Evolutionary conservation across 2,329 filamentous ascomycete genomes (phyloP).

Genomic region (Cladosporium sp.): DNA sequence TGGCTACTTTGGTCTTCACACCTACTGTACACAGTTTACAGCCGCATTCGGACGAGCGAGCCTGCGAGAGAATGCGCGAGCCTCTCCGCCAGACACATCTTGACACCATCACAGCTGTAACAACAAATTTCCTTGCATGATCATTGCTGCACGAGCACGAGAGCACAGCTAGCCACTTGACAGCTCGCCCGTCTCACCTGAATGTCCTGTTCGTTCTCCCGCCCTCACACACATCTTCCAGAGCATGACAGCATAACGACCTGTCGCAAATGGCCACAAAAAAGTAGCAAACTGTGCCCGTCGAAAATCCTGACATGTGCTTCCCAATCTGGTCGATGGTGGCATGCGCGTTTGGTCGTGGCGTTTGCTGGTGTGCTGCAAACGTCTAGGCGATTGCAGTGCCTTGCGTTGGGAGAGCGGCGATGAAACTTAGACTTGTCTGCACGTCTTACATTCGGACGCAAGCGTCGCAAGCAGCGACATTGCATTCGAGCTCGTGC

Average conservation of each 20-base stretch:
- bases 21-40: neutral
- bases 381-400: neutral
- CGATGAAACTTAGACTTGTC: neutral
- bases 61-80: neutral
- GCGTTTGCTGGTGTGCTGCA: neutral
- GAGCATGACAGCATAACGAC: neutral
- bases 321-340: neutral
- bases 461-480: neutral
- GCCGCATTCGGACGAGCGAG: neutral
- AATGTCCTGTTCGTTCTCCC: neutral
- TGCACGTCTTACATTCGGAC: neutral
- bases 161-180: neutral
- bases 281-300: neutral
- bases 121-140: neutral
- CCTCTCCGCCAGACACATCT: neutral
- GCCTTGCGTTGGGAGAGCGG: neutral
- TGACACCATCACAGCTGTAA: neutral
- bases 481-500: no score
- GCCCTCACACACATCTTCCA: neutral
- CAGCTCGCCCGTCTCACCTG: neutral
- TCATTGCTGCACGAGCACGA: neutral
- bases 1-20: conserved; percentile 4
- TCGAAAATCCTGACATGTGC: neutral
- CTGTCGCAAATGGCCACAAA: neutral
- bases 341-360: neutral